phyloP scores from a whole-genome alignment of 495 filamentous ascomycete species.

The Penicillium paxilli region DNA sequence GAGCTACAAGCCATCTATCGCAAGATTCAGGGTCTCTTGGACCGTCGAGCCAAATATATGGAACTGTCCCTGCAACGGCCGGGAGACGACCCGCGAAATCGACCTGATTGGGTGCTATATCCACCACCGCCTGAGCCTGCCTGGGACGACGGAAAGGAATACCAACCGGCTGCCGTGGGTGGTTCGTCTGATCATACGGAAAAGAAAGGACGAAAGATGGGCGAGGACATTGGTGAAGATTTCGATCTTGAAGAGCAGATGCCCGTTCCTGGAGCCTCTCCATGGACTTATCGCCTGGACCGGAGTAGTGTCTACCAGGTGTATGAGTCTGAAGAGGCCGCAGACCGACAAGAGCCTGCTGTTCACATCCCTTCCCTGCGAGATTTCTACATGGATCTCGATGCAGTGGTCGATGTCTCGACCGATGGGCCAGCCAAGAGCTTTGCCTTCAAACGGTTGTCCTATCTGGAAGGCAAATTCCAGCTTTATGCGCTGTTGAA shows the following conservation, averaged over 20 bases:
- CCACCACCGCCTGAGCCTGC: conserved; percentile 86
- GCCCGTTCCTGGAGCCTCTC: conserved; percentile 66
- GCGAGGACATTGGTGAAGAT: conserved; percentile 87
- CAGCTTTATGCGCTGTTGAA: conserved; percentile 90
- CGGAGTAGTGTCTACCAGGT: conserved; percentile 88
- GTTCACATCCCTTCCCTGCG: conserved; percentile 83
- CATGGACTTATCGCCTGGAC: conserved; percentile 76
- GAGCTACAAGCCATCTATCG: conserved; percentile 83
- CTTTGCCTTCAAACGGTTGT: conserved; percentile 89
- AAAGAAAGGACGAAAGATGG: conserved; percentile 76
- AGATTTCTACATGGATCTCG: conserved; percentile 95
- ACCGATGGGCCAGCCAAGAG: conserved; percentile 96
- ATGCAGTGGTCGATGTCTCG: conserved; percentile 77
- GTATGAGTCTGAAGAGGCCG: conserved; percentile 62
- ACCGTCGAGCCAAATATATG: conserved; percentile 88
- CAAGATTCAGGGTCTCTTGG: conserved; percentile 80
- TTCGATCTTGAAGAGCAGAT: conserved; percentile 76
- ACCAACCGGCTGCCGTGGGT: conserved; percentile 21
- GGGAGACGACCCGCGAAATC: conserved; percentile 83
- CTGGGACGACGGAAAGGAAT: conserved; percentile 73
- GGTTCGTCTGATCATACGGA: conserved; percentile 22
- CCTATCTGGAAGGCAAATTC: conserved; percentile 95
- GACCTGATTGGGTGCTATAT: conserved; percentile 82
- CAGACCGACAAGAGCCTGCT: conserved; percentile 67
- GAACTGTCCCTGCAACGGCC: conserved; percentile 78